phyloP scores from a whole-genome alignment of 371 early-diverging fungal species.

The Nematocida sp. region DNA sequence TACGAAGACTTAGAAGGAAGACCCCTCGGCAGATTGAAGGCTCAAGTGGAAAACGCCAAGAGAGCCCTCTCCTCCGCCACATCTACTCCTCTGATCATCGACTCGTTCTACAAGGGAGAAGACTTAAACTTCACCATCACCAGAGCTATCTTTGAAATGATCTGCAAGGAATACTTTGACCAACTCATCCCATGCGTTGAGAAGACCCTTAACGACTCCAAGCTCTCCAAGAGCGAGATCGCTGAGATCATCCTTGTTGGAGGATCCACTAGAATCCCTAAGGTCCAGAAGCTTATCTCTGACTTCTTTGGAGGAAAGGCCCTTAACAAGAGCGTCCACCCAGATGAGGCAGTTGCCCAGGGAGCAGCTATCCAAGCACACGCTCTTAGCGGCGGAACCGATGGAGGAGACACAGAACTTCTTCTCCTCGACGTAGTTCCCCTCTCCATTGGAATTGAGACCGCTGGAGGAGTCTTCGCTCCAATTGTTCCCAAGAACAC shows the following conservation, averaged over 20 bases:
- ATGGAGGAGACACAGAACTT: slow-evolving; percentile 28
- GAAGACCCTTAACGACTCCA: slow-evolving; percentile 72
- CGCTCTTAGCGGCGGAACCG: slow-evolving; percentile 75
- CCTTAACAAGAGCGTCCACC: slow-evolving; percentile 89
- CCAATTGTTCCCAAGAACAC: slow-evolving; percentile 81
- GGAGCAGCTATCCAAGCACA: slow-evolving; percentile 95
- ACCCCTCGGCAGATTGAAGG: slow-evolving; percentile 79
- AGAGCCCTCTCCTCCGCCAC: slow-evolving; percentile 80
- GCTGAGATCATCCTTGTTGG: slow-evolving; percentile 94
- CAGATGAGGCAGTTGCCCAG: slow-evolving; percentile 92
- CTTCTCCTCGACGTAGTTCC: slow-evolving; percentile 78
- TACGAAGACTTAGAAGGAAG: slow-evolving; percentile 28
- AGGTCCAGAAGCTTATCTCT: slow-evolving; percentile 87
- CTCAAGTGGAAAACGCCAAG: slow-evolving; percentile 82
- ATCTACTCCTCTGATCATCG: slow-evolving; percentile 78
- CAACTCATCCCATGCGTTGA: slow-evolving; percentile 85
- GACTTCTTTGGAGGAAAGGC: slow-evolving; percentile 95
- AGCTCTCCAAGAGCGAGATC: slow-evolving; percentile 68
- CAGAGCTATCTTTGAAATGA: slow-evolving; percentile 90
- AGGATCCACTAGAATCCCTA: slow-evolving; percentile 98
- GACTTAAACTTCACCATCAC: slow-evolving; percentile 86
- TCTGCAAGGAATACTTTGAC: slow-evolving; percentile 84
- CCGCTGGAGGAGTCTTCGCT: slow-evolving; percentile 89
- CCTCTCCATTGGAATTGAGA: slow-evolving; percentile 82
- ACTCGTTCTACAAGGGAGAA: slow-evolving; percentile 70